Evolutionary conservation across 2,329 filamentous ascomycete genomes (phyloP), one percentile per base, ranked within the genome.

Genomic region (Xylaria sp.): DNA sequence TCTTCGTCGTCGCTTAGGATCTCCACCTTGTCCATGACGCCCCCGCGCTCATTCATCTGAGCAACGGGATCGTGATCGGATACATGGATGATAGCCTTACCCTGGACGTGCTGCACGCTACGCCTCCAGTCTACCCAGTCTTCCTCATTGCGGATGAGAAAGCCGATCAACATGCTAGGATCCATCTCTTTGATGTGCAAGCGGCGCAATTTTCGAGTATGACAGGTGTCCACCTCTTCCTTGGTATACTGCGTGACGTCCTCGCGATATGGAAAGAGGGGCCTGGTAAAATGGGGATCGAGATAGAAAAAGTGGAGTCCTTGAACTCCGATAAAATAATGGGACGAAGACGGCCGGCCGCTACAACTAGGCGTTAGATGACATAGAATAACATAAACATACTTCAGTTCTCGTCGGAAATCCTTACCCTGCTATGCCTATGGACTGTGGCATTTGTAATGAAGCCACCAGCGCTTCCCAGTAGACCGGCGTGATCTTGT

Each of bases 141-240:
- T 45, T 89, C 84, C 70, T 94, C 89, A 61, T 91, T 87, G 42
- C 84, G 86, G 65, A 99, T 93, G 37, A 99, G 79, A 72, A 98
- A 98, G 4, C 92, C 94, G 67, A 99, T 92, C 43, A 99, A 80
- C 95, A 99, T 99, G 73, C 93, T 97, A 0, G 95, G 95, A 72
- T 99, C 95, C 92, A 99, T 95, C 73, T 98, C 94, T 62, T 88
- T 88, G 51, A 99, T 84, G 69, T 95, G 89, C 31, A 99, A 83
- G 59, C 91, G 86, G 38, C 94, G 88, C 17, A 99, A 79, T 50
- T 94, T 89, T 53, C 92, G 86, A 0, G 94, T 98, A 75, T 99
- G 94, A 72, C 92, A 97, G 0, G 90, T 90, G 58, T 89, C 86
- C 15, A 97, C 75, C 61, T 98, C 93, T 69, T 92, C 89, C 7